Base-by-base conservation (phyloP, 345 rosid genomes). In the Camelina laxa region DNA sequence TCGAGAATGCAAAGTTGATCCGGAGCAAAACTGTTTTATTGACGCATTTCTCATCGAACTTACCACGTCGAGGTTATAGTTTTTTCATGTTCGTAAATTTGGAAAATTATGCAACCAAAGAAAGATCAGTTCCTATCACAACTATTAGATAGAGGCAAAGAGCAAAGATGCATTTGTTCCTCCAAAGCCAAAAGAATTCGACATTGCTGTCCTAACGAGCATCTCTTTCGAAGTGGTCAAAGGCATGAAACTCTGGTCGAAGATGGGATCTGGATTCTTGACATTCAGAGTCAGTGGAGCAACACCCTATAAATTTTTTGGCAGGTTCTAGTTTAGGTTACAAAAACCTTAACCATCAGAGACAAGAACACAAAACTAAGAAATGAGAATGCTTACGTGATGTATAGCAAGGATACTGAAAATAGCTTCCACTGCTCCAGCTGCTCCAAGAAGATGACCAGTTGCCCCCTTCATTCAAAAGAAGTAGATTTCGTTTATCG, bases 381-480 rank as follows among this genome's bases (percentile, higher is more conserved):
- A 64, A 53, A 31, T 17, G 53, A 67, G 66, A 57, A 67, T 33
- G 67, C 88, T 76, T 75, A 92, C 99, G 31, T 83, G 83, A 70
- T 86, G 79, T 61, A 94, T 85, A 64, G 97, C 83, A 72, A 94
- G 87, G 78, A 90, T 75, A 16, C 92, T 33, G 65, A 90, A 92
- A 75, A 92, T 89, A 75, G 96, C 94, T 84, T 90, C 98, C 65
- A 90, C 94, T 2, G 99, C 96, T 75, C 97, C 92, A 50, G 97
- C 97, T 64, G 98, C 99, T 80, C 99, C 99, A 72, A 95, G 99
- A 41, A 95, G 96, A 88, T 95, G 99, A 69, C 99, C 98, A 17
- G 91, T 41, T 9, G 97, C 98, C 16, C 96, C 98, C 97, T 92
- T 84, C 60, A 31, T 68, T 20, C 57, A 54, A 61, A 64, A 33